These are phyloP conservation scores for Phytophthora niederhauseri DNA, from an alignment of 352 stramenopile genomes.

Conservation along the genomic window DNA sequence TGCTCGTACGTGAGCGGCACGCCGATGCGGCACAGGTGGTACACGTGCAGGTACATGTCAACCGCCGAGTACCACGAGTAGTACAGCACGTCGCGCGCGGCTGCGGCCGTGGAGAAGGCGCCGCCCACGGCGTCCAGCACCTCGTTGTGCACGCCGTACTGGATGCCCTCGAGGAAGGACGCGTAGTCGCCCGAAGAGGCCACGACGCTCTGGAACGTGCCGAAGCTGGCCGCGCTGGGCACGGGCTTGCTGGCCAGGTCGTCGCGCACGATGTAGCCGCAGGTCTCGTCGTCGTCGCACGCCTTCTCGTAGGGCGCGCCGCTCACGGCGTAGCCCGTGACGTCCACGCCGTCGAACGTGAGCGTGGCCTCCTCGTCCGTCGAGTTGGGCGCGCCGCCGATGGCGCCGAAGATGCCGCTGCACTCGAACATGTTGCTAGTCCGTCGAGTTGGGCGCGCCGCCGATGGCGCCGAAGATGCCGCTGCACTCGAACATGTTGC, in stretches of 20 bases:
- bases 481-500: slow-evolving; percentile 69
- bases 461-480: slow-evolving; percentile 61
- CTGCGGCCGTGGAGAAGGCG: slow-evolving; percentile 53
- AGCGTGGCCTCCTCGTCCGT: slow-evolving; percentile 20
- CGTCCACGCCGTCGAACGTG: slow-evolving; percentile 36
- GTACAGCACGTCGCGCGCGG: slow-evolving; percentile 64
- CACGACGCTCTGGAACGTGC: slow-evolving; percentile 56
- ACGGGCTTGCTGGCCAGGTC: slow-evolving; percentile 45
- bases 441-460: slow-evolving; percentile 29
- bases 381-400: slow-evolving; percentile 43
- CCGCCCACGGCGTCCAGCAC: slow-evolving; percentile 63
- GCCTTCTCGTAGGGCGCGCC: slow-evolving; percentile 40
- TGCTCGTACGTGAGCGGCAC: slow-evolving; percentile 49
- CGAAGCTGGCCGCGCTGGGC: slow-evolving; percentile 58
- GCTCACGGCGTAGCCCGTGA: slow-evolving; percentile 38
- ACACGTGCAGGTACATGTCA: slow-evolving; percentile 75
- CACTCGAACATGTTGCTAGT: slow-evolving; percentile 64
- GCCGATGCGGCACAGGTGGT: slow-evolving; percentile 68
- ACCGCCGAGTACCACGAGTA: slow-evolving; percentile 73
- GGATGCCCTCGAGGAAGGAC: slow-evolving; percentile 57
- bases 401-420: slow-evolving; percentile 58
- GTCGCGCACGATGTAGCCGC: slow-evolving; percentile 45
- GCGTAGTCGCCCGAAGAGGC: slow-evolving; percentile 59
- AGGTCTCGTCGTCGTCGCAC: slow-evolving; percentile 54
- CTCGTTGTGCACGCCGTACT: slow-evolving; percentile 72